A percentile compares a stretch with the other conserved stretches of the same genome.
Conservation (phyloP, 106 monocot genomes). For the Amphibolis antarctica region DNA sequence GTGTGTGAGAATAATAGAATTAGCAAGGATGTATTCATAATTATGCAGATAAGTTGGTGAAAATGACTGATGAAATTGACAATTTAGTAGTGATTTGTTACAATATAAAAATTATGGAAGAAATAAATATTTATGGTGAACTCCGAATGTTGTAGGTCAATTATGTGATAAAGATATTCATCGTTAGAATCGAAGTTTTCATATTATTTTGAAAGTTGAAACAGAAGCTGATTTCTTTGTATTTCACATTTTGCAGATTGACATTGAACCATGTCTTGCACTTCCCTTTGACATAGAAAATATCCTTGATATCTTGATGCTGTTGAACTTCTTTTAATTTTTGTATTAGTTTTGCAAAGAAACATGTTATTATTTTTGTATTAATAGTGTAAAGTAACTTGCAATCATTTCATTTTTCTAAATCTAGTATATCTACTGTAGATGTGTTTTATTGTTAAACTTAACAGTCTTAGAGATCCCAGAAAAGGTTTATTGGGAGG, state of each 20-base stretch:
- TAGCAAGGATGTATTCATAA: background rate
- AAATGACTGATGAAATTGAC: background rate
- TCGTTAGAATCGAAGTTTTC: background rate
- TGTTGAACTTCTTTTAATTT: background rate
- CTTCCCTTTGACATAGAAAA: slow-evolving; percentile 56
- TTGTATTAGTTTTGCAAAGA: background rate
- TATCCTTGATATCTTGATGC: slow-evolving; percentile 30
- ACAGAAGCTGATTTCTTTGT: slow-evolving; percentile 3
- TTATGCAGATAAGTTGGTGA: background rate
- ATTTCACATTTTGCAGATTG: slow-evolving; percentile 46
- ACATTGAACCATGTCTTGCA: slow-evolving; percentile 67
- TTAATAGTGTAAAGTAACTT: background rate
- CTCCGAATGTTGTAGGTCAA: background rate
- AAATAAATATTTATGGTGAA: background rate
- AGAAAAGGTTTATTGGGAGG: slow-evolving; percentile 65
- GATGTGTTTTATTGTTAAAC: slow-evolving; percentile 13
- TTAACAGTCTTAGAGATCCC: slow-evolving; percentile 64
- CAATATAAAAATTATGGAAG: background rate
- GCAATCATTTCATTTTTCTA: background rate
- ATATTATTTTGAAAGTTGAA: background rate
- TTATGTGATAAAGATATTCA: background rate
- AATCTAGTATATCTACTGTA: background rate
- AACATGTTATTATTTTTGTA: background rate
- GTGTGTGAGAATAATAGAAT: background rate
- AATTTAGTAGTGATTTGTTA: background rate